Base-by-base conservation (phyloP, 2,329 filamentous ascomycete genomes). In the Venturia asperata region DNA sequence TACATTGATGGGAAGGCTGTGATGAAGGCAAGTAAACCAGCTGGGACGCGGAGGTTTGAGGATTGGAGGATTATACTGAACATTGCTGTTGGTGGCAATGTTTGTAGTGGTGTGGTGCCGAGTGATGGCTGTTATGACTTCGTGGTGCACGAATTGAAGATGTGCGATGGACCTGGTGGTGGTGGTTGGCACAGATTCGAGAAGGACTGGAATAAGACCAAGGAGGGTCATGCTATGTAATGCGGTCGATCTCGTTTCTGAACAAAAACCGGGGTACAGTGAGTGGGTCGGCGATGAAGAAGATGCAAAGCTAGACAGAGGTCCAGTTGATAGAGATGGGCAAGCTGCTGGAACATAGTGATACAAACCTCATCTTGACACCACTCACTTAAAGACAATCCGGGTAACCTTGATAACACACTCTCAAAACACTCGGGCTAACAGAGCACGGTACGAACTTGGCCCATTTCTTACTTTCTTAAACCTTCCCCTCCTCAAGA, bases 51-150 rank as follows among this genome's bases (percentile, higher is more conserved):
- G 15, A 77, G 80, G 6, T 78, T 86, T 73, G 79, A 81, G 65
- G 83, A 86, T 34, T 85, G 80, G 74, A 79, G 79, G 21, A 74
- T 86, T 10, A 72, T 86, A 66, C 77, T 86, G 21, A 86, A 86
- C 66, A 77, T 86, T n/a, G 84, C 84, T 1, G 85, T 86, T 81
- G 84, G 84, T 0, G 84, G 84, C 0, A 85, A 82, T 66, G 83
- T 86, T 5, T 85, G 83, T 68, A 73, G 78, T 19, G 83, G 82
- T 0, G 78, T 77, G 69, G 73, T 77, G 17, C 84, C 84, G 0
- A 72, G 69, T 0, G 79, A 85, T 68, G 84, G 84, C 0, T 72
- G 75, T 27, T 86, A 86, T 69, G 83, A 86, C 65, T 78, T 86
- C 72, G 78, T 84, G 2, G 74, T 86, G 0, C 80, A 82, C 65